phyloP scores from a whole-genome alignment of 2,329 filamentous ascomycete genomes.

The Didymella arachidicola region DNA sequence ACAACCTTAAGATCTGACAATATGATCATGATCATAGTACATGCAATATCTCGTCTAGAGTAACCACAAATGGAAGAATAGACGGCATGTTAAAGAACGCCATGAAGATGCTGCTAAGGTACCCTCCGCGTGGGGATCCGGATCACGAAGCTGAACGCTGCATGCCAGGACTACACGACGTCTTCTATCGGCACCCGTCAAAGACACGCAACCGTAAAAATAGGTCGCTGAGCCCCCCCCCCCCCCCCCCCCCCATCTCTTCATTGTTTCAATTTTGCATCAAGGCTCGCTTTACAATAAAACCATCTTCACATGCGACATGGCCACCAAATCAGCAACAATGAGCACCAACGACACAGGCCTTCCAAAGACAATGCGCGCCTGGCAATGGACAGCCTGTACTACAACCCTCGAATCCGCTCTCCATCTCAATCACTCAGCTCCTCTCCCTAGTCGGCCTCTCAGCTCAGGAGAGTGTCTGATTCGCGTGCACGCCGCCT shows the following conservation, averaged over 20 bases:
- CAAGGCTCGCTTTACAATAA: background rate
- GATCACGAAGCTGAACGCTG: slow-evolving; percentile 8
- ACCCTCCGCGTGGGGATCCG: slow-evolving; percentile 19
- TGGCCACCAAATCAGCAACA: slow-evolving; percentile 7
- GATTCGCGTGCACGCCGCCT: slow-evolving; percentile 27
- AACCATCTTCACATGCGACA: background rate
- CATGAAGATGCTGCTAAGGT: background rate
- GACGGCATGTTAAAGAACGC: background rate
- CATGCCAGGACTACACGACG: slow-evolving; percentile 9
- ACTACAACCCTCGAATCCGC: slow-evolving; percentile 24
- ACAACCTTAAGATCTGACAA: background rate
- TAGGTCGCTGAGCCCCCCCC: background rate
- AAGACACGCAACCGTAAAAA: background rate
- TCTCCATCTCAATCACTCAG: slow-evolving; percentile 20
- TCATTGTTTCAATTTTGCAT: background rate
- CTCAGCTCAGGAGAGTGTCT: slow-evolving; percentile 25
- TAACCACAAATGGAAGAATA: background rate
- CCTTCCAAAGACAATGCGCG: slow-evolving; percentile 32
- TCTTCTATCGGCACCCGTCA: slow-evolving; percentile 3
- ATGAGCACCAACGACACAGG: slow-evolving; percentile 1
- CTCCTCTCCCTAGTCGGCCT: slow-evolving; percentile 15
- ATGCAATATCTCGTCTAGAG: background rate
- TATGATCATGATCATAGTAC: background rate
- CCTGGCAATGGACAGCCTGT: slow-evolving; percentile 34
- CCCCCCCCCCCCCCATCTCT: too few relatives aligned